A percentile compares a stretch with the other conserved stretches of the same genome.
These are phyloP conservation scores for Neurospora cerealis DNA, from an alignment of 495 filamentous ascomycete genomes.

Conservation along the genomic window DNA sequence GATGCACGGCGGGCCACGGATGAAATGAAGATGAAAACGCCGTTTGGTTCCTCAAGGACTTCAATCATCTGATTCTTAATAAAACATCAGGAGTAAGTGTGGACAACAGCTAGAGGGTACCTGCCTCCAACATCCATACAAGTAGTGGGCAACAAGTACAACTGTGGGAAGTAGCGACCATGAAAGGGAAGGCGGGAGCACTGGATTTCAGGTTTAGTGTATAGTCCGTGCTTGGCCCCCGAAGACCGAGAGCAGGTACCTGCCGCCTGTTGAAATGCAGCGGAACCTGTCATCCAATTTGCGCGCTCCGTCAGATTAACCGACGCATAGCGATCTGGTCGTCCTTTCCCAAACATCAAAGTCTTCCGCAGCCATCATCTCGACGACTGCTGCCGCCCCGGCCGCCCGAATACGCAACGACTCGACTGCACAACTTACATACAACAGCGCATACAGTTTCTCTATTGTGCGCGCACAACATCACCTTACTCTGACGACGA, in stretches of 20 bases:
- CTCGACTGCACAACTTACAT: background rate
- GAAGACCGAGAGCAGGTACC: background rate
- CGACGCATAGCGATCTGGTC: slow-evolving; percentile 12
- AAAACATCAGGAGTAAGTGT: background rate
- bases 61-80: background rate
- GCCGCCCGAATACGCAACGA: slow-evolving; percentile 1
- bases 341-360: slow-evolving; percentile 9
- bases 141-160: background rate
- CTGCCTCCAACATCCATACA: background rate
- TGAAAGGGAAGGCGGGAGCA: background rate
- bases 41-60: background rate
- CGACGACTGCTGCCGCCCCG: background rate
- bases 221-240: background rate
- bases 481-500: background rate
- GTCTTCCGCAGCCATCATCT: slow-evolving; percentile 4
- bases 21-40: background rate
- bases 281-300: slow-evolving; percentile 13
- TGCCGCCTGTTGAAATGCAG: background rate
- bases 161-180: background rate
- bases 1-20: background rate
- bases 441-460: background rate
- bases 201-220: background rate
- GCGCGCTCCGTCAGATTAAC: slow-evolving; percentile 16
- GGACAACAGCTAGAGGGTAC: background rate
- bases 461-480: background rate